Percentiles rank a stretch among this genome's conserved stretches.
Evolutionary conservation across 495 filamentous ascomycete species (phyloP).

Genomic region (Oidiodendron maius): DNA sequence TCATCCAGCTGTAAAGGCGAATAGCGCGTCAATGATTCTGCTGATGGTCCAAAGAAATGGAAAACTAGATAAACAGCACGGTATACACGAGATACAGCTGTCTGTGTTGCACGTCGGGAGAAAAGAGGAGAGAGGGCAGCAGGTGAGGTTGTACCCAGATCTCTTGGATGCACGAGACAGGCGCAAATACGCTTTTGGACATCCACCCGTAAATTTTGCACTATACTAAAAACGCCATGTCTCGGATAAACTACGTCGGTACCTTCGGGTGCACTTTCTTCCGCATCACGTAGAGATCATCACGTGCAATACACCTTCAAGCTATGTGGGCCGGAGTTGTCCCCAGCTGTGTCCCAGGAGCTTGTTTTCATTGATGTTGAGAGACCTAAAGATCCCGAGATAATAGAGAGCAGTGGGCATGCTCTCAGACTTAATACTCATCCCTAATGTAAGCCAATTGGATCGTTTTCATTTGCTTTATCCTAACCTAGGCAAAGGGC

Average conservation of each 20-base stretch:
- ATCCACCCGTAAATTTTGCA: background rate
- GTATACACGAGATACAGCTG: background rate
- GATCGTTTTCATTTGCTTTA: too few relatives aligned
- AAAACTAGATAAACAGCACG: background rate
- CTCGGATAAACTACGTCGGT: background rate
- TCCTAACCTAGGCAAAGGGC: too few relatives aligned
- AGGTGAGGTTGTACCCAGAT: too few relatives aligned
- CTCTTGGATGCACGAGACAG: background rate
- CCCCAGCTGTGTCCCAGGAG: background rate
- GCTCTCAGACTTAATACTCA: too few relatives aligned
- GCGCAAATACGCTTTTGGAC: background rate
- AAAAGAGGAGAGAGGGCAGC: background rate
- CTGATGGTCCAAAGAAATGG: too few relatives aligned
- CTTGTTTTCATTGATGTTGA: too few relatives aligned
- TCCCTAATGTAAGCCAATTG: too few relatives aligned
- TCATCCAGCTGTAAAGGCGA: slow-evolving; percentile 18
- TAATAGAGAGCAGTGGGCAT: too few relatives aligned
- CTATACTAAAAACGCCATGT: background rate
- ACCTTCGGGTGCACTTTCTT: too few relatives aligned
- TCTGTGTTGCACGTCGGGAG: background rate
- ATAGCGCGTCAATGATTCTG: slow-evolving; percentile 1
- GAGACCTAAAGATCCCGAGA: too few relatives aligned
- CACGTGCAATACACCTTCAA: background rate
- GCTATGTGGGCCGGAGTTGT: background rate
- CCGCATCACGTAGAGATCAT: background rate